Evolutionary conservation across 2,329 filamentous ascomycete species (phyloP), one percentile per base, ranked within the genome.

Genomic region (Colletotrichum viniferum): DNA sequence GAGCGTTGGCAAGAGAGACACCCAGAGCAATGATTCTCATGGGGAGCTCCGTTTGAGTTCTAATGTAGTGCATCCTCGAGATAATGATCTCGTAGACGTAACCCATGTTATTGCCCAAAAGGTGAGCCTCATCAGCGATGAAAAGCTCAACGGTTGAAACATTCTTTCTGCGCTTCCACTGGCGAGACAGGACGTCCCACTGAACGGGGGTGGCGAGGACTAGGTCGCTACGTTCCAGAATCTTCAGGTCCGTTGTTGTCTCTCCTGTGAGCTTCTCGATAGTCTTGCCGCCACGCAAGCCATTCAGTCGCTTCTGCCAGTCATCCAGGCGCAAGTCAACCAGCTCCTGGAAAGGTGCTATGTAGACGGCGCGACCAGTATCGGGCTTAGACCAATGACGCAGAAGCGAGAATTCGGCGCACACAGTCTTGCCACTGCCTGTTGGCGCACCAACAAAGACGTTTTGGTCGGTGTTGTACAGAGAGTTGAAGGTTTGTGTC

Each of bases 61-160:
- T 94, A 82, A 99, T 98, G 78, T 97, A 97, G 83, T 98, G 96
- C 94, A 98, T 98, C 68, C 97, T 94, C 77, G 97, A 98, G n/a
- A 99, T 95, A 68, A 99, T 93, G 68, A 97, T 94, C 87, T 99
- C 97, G 84, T 99, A 99, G 34, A 97, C 90, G 82, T 96, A 97
- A 34, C 97, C 97, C 77, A 92, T 90, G 67, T 93, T 92, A 16
- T 96, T 96, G 75, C 96, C 97, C 34, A 99, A 89, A 87, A 98
- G 93, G 82, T 99, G 97, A 70, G 99, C 88, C 82, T 98, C 96
- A 83, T 99, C 97, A 1, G 96, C 96, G 78, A 99, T 96, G 83
- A 99, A 96, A 1, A 99, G 88, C 79, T 96, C 92, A 24, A 98
- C 94, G 5, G 92, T 94, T 82, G 98, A 95, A 1, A 99, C 93